Evolutionary conservation across 2,329 filamentous ascomycete species (phyloP).

Genomic region (Aspergillus vadensis): DNA sequence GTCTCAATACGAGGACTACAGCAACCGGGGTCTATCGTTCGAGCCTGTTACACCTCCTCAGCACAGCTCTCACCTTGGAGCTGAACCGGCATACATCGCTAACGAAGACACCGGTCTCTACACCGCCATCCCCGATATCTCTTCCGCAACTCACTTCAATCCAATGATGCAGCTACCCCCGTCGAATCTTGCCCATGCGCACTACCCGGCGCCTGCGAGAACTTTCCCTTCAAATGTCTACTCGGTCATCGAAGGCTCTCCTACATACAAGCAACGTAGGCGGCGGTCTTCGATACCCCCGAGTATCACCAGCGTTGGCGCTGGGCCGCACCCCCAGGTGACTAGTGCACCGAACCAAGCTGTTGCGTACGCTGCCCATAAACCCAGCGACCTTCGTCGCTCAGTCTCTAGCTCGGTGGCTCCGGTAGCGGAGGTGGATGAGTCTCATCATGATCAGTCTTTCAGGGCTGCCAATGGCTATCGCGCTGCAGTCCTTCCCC

Average conservation of each 20-base stretch:
- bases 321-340: conserved; percentile 53
- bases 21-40: conserved; percentile 91
- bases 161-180: conserved; percentile 89
- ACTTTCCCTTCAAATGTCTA: conserved; percentile 77
- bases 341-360: conserved; percentile 38
- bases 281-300: conserved; percentile 90
- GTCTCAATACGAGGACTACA: conserved; percentile 98
- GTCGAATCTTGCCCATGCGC: conserved; percentile 76
- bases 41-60: conserved; percentile 97
- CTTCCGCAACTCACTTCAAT: conserved; percentile 73
- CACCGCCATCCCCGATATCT: conserved; percentile 87
- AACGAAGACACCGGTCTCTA: conserved; percentile 97
- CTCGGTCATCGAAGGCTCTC: conserved; percentile 95
- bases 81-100: conserved; percentile 94
- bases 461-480: conserved; percentile 73
- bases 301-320: conserved; percentile 70
- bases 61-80: conserved; percentile 75
- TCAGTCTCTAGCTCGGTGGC: conserved; percentile 88
- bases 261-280: conserved; percentile 96
- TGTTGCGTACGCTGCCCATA: conserved; percentile 64
- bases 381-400: conserved; percentile 85
- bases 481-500: conserved; percentile 69
- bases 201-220: conserved; percentile 72
- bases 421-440: conserved; percentile 77
- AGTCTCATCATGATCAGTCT: conserved; percentile 76